Percentiles rank a stretch among this genome's conserved stretches.
phyloP scores from a whole-genome alignment of 352 stramenopile genomes.

The Pythium scleroteichum region DNA sequence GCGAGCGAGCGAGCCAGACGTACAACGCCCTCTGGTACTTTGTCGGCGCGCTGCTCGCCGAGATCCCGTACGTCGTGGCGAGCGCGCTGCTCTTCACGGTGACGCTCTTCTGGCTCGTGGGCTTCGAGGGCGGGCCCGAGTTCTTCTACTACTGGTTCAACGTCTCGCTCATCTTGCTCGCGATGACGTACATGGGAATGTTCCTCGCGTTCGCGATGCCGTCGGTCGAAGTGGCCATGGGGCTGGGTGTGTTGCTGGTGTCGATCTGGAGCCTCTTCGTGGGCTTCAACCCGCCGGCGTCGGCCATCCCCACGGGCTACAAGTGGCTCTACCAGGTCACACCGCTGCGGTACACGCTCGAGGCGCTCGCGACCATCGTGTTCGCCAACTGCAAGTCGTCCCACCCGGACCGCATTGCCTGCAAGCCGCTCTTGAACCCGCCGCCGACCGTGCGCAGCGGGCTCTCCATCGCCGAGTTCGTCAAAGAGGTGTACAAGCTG shows the following conservation, averaged over 20 bases:
- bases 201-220: slow-evolving; percentile 18
- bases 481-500: slow-evolving; percentile 31
- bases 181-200: background rate
- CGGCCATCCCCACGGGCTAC: too few species aligned
- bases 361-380: background rate
- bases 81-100: background rate
- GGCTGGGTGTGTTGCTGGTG: background rate
- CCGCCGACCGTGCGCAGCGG: background rate
- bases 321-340: slow-evolving; percentile 41
- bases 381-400: background rate
- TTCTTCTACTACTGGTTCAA: slow-evolving; percentile 7
- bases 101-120: background rate
- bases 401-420: background rate
- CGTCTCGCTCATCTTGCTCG: background rate
- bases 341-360: background rate
- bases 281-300: slow-evolving; percentile 1
- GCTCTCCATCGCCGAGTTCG: slow-evolving; percentile 19
- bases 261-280: slow-evolving; percentile 2
- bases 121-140: background rate
- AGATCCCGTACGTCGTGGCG: background rate
- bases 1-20: slow-evolving; percentile 4
- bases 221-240: background rate
- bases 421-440: background rate
- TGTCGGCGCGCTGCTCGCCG: background rate
- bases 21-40: too few species aligned